phyloP scores from a whole-genome alignment of 1,284 basidiomycete genomes.

The Phellinidium pouzarii region DNA sequence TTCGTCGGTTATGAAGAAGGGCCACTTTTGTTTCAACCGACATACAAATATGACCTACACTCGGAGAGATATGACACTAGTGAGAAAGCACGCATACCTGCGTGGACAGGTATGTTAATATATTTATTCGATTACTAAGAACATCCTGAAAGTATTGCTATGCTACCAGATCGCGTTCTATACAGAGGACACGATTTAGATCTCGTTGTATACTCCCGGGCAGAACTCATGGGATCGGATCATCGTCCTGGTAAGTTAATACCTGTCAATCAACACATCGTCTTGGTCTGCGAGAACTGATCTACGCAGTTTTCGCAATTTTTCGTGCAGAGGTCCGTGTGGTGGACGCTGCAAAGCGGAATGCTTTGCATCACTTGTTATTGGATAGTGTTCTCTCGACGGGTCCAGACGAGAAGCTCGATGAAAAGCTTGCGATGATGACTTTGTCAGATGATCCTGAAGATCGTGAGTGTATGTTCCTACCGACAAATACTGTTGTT shows the following conservation, averaged over 20 bases:
- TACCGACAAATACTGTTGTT: constrained; percentile 23
- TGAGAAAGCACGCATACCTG: constrained; percentile 94
- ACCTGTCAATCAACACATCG: background rate
- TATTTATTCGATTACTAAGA: background rate
- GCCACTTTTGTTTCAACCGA: constrained; percentile 81
- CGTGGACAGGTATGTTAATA: constrained; percentile 77
- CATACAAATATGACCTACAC: constrained; percentile 81
- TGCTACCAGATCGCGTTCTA: constrained; percentile 85
- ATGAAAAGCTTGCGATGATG: constrained; percentile 59
- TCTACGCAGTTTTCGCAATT: constrained; percentile 69
- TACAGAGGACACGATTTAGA: constrained; percentile 71
- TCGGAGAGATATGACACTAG: constrained; percentile 90
- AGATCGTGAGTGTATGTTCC: constrained; percentile 27
- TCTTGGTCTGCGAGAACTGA: background rate
- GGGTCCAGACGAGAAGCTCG: constrained; percentile 56
- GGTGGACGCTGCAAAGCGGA: constrained; percentile 72
- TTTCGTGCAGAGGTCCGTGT: constrained; percentile 75
- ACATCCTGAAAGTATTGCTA: background rate
- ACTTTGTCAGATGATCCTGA: constrained; percentile 32
- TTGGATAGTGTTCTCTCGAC: constrained; percentile 56
- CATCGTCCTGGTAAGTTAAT: constrained; percentile 81
- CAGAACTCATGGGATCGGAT: constrained; percentile 85
- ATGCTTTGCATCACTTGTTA: constrained; percentile 62
- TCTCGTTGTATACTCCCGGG: constrained; percentile 59
- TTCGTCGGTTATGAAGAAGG: constrained; percentile 89